phyloP scores from a whole-genome alignment of 768 basidiomycete species.

The Calocybe cyanea region DNA sequence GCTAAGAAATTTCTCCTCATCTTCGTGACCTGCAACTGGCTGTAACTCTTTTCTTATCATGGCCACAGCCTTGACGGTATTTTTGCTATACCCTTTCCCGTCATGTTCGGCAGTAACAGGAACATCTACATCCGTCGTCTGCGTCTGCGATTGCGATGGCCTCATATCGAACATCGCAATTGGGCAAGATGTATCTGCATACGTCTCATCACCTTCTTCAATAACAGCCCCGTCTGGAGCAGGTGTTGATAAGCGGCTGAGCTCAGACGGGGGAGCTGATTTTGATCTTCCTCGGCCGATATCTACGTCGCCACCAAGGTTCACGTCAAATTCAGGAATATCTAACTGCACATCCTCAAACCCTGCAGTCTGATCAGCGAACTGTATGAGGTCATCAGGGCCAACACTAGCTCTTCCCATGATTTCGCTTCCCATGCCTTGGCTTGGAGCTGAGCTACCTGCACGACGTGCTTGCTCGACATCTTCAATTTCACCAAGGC shows the following conservation, averaged over 20 bases:
- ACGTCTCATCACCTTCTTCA: slow-evolving; percentile 61
- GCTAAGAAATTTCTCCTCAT: slow-evolving; percentile 61
- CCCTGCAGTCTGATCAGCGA: slow-evolving; percentile 50
- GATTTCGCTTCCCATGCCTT: slow-evolving; percentile 52
- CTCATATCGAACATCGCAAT: slow-evolving; percentile 79
- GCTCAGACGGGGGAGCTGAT: slow-evolving; percentile 52
- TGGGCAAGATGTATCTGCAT: slow-evolving; percentile 68
- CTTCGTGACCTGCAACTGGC: slow-evolving; percentile 41
- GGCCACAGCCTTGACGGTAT: slow-evolving; percentile 80
- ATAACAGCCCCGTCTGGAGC: slow-evolving; percentile 46
- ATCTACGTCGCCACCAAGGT: slow-evolving; percentile 33
- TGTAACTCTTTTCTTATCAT: slow-evolving; percentile 73
- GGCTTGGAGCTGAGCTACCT: slow-evolving; percentile 58
- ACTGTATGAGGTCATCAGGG: slow-evolving; percentile 57
- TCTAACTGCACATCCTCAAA: slow-evolving; percentile 76
- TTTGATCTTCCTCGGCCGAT: slow-evolving; percentile 32
- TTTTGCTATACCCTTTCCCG: slow-evolving; percentile 79
- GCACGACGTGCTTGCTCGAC: slow-evolving; percentile 72
- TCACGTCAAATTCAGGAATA: slow-evolving; percentile 45
- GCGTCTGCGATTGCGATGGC: slow-evolving; percentile 39
- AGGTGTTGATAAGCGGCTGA: slow-evolving; percentile 66
- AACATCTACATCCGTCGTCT: slow-evolving; percentile 34
- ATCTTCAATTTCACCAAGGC: slow-evolving; percentile 62
- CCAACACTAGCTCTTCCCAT: slow-evolving; percentile 53
- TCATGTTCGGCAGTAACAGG: slow-evolving; percentile 41